phyloP scores from a whole-genome alignment of 2,329 filamentous ascomycete genomes.

The Camillea tinctor region DNA sequence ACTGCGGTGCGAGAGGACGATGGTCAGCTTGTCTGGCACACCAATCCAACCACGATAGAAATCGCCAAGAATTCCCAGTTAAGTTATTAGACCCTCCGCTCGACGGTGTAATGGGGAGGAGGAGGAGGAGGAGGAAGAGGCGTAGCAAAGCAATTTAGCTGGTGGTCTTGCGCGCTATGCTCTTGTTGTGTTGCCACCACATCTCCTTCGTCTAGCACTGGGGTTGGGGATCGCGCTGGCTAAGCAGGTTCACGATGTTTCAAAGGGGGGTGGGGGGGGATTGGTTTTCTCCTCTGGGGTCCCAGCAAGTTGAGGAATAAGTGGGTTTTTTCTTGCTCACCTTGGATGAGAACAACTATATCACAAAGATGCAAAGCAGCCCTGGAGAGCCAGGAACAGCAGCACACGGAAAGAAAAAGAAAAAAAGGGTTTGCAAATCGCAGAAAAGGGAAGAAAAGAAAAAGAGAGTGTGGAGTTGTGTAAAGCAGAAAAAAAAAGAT shows the following conservation, averaged over 20 bases:
- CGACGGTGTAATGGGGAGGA: constrained; percentile 8
- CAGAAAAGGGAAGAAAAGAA: constrained; percentile 22
- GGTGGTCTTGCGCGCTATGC: constrained; percentile 15
- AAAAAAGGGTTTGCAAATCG: constrained; percentile 30
- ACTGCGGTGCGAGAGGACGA: constrained; percentile 21
- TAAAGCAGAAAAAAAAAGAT: constrained; percentile 37
- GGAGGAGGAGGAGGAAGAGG: too few relatives aligned
- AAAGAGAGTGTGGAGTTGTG: constrained; percentile 46
- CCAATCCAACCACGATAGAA: constrained; percentile 3
- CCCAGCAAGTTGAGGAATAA: neutral
- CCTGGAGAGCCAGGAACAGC: constrained; percentile 48
- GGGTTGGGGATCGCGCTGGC: constrained; percentile 22
- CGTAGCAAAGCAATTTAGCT: constrained; percentile 10
- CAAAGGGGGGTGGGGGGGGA: constrained; percentile 6
- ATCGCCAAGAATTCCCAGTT: constrained; percentile 7
- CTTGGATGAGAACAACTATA: constrained; percentile 36
- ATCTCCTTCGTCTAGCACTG: constrained; percentile 14
- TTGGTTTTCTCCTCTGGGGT: neutral
- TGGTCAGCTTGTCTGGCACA: constrained; percentile 12
- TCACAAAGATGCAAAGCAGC: constrained; percentile 41
- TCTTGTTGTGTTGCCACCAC: constrained; percentile 17
- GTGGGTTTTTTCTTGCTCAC: constrained; percentile 23
- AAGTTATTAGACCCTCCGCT: neutral
- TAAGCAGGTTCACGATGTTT: constrained; percentile 22
- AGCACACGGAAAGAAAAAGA: constrained; percentile 33